Conservation (phyloP, 169 alveolate species). For the Perkinsus olseni region DNA sequence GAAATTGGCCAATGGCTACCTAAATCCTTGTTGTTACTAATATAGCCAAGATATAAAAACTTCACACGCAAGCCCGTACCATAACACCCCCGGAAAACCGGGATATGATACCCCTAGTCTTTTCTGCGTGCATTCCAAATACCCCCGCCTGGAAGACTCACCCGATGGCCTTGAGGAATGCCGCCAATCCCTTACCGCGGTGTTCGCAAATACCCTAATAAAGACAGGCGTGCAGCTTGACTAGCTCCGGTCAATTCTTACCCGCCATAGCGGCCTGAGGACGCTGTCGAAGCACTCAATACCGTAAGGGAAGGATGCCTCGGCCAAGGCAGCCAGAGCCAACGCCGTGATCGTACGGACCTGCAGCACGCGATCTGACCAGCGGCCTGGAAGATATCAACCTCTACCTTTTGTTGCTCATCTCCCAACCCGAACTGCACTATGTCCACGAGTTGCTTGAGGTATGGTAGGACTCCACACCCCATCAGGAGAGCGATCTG, state of each 20-base stretch:
- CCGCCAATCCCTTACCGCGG: constrained; percentile 94
- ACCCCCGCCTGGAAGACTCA: constrained; percentile 10
- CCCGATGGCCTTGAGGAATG: constrained; percentile 96
- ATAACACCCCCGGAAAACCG: too few species aligned
- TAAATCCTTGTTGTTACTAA: background rate
- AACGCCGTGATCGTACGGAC: constrained; percentile 97
- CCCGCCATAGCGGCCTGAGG: constrained; percentile 91
- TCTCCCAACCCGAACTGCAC: constrained; percentile 93
- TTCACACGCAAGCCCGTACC: too few species aligned
- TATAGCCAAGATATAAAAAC: too few species aligned
- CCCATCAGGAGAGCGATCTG: constrained; percentile 96
- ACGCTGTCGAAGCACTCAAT: constrained; percentile 98
- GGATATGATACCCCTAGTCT: too few species aligned
- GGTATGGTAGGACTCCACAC: constrained; percentile 96
- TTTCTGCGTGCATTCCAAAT: too few species aligned
- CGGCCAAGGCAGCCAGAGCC: constrained; percentile 98
- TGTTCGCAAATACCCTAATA: constrained; percentile 84
- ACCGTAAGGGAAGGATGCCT: constrained; percentile 99
- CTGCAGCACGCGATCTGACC: constrained; percentile 35
- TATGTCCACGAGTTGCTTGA: constrained; percentile 91
- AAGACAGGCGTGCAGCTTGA: background rate
- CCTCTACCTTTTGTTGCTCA: constrained; percentile 61
- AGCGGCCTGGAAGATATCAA: background rate
- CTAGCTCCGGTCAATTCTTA: constrained; percentile 17
- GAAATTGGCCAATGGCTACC: background rate